Conservation (phyloP, 129 eudicot species). For the Flaveria robusta region DNA sequence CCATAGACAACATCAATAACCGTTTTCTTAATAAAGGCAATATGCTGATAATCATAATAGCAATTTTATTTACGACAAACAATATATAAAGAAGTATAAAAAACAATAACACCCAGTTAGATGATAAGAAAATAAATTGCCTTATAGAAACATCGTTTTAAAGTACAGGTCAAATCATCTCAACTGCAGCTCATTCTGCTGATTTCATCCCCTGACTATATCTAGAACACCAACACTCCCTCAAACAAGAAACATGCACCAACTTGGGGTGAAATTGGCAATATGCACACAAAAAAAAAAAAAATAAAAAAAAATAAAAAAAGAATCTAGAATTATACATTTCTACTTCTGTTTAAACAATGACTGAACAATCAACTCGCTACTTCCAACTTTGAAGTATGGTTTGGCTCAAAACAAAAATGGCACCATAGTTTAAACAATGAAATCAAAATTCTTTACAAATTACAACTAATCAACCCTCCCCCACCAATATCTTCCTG, state of each 20-base stretch:
- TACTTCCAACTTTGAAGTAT: neutral
- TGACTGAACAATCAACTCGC: neutral
- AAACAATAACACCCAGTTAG: neutral
- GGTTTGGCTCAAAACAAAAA: too few species aligned
- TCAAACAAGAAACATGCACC: neutral
- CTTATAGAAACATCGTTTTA: neutral
- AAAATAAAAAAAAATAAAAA: too few species aligned
- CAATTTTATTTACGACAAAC: neutral
- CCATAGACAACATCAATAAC: neutral
- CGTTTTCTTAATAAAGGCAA: neutral
- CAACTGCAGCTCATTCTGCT: conserved; percentile 1
- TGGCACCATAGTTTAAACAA: neutral
- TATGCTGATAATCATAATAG: neutral
- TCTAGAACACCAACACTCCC: conserved; percentile 7
- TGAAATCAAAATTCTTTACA: neutral
- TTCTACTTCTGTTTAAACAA: too few species aligned
- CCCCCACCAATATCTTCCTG: neutral
- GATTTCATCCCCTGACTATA: neutral
- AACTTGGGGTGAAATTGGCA: neutral
- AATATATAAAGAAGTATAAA: neutral
- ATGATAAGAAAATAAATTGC: neutral
- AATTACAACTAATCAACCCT: neutral
- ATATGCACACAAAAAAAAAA: neutral
- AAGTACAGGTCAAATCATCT: neutral
- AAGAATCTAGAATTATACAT: too few species aligned